A percentile compares a stretch with the other conserved stretches of the same genome.
phyloP scores from a whole-genome alignment of 306 rosid species.

The Astragalus glycyphyllos region DNA sequence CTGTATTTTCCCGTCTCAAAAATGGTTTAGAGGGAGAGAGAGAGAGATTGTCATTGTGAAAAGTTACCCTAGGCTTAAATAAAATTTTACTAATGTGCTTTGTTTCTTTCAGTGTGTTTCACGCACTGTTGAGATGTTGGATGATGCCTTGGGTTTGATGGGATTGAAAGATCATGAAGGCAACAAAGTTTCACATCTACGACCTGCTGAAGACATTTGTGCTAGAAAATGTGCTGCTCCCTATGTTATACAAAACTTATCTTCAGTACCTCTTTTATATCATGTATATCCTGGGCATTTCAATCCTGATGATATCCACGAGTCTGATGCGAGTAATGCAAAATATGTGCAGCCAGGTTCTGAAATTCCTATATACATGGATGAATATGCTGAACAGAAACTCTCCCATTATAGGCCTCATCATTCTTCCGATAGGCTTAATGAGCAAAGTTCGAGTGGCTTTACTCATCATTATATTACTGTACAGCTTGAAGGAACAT shows the following conservation, averaged over 20 bases:
- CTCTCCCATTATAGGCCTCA: conserved; percentile 66
- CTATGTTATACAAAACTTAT: conserved; percentile 84
- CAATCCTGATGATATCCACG: conserved; percentile 52
- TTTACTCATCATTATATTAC: conserved; percentile 76
- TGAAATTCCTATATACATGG: conserved; percentile 70
- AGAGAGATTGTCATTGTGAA: neutral
- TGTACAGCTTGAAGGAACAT: conserved; percentile 90
- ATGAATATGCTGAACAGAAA: conserved; percentile 69
- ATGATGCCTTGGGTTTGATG: conserved; percentile 60
- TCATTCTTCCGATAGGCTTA: conserved; percentile 69
- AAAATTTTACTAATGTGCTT: conserved; percentile 19
- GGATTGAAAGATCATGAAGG: conserved; percentile 57
- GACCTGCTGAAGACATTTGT: conserved; percentile 54
- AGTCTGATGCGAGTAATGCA: conserved; percentile 50
- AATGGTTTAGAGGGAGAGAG: neutral
- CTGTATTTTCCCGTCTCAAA: neutral
- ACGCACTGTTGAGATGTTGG: conserved; percentile 72
- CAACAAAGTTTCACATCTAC: conserved; percentile 50
- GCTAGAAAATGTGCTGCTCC: conserved; percentile 83
- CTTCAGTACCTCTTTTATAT: conserved; percentile 77
- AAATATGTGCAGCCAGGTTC: conserved; percentile 77
- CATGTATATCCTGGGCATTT: conserved; percentile 60
- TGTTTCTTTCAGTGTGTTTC: conserved; percentile 71
- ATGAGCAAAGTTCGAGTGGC: conserved; percentile 65
- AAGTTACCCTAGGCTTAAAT: neutral